Evolutionary conservation across 441 rosid genomes (phyloP).

Genomic region (Jatropha multifida): DNA sequence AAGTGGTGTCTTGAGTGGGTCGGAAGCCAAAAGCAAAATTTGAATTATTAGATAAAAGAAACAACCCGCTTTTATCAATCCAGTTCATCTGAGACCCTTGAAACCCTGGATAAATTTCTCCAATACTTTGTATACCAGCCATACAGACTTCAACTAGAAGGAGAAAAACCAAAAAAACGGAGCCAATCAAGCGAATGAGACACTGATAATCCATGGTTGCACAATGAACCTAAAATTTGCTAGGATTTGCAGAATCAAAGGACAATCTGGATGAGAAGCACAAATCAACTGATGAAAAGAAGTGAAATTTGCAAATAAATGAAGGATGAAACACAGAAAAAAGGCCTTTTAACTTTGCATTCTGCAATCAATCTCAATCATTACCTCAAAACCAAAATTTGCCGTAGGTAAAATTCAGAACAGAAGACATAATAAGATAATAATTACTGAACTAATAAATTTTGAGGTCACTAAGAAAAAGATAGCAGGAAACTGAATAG

Average conservation of each 20-base stretch:
- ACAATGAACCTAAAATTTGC: constrained; percentile 9
- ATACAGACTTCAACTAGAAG: constrained; percentile 37
- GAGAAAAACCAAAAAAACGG: constrained; percentile 32
- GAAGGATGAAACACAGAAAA: neutral
- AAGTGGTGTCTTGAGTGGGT: constrained; percentile 41
- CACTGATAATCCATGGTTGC: constrained; percentile 38
- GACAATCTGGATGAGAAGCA: neutral
- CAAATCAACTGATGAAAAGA: neutral
- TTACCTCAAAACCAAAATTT: neutral
- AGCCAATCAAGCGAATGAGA: constrained; percentile 24
- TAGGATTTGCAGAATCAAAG: neutral
- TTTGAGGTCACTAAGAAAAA: no score
- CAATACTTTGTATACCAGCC: constrained; percentile 41
- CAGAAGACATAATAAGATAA: constrained; percentile 20
- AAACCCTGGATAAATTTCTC: constrained; percentile 47
- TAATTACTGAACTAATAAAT: neutral
- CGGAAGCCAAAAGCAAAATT: constrained; percentile 63
- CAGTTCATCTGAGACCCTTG: constrained; percentile 72
- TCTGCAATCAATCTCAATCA: neutral
- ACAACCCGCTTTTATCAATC: constrained; percentile 57
- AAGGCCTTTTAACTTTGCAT: neutral
- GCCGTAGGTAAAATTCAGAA: neutral
- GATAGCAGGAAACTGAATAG: no score
- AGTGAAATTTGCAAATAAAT: constrained; percentile 1
- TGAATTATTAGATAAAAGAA: constrained; percentile 64